Evolutionary conservation across 257 asterid species (phyloP), one percentile per base, ranked within the genome.

Genomic region (Lycium barbarum): DNA sequence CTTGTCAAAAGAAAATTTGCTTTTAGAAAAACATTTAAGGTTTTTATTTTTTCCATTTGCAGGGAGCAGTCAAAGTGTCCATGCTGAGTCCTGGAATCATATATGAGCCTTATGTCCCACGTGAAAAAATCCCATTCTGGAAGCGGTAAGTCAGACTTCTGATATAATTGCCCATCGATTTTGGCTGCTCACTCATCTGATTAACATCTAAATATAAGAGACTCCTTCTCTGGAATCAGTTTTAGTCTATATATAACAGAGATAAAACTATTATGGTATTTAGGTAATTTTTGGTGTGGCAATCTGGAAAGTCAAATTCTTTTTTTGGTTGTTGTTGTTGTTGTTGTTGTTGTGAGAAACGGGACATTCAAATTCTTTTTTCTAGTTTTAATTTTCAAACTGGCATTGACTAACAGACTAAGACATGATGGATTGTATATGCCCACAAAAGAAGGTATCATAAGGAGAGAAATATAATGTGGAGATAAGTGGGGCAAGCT

Each of bases 51-150:
- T 79, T 78, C 81, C 62, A 84, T 78, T 85, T 86, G 86, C 91
- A 95, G 99, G 94, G 92, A 53, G 85, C 93, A 83, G 81, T 91
- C 76, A 87, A 88, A 82, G 90, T 95, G 78, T 86, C 98, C 65
- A 84, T 92, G 91, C 80, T 87, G 73, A 95, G 98, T 86, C 98
- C 98, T 86, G 99, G 99, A 81, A 83, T 94, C 80, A 87, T 95
- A 7, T 90, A 87, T 57, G 99, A 95, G 87, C 99, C 98, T 81
- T 95, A 95, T 91, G 87, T 95, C 62, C 87, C 90, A 70, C 92
- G 93, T 59, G 98, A 92, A 59, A 89, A 91, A 59, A 87, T 93
- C 78, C 83, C 98, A 22, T 94, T 95, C 84, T 93, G 86, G 94
- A 84, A 72, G 85, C 92, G 99, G 99, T 94, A 83, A 83, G 95